phyloP scores from a whole-genome alignment of 208 protist genomes.

The Trypanosoma congolense region DNA sequence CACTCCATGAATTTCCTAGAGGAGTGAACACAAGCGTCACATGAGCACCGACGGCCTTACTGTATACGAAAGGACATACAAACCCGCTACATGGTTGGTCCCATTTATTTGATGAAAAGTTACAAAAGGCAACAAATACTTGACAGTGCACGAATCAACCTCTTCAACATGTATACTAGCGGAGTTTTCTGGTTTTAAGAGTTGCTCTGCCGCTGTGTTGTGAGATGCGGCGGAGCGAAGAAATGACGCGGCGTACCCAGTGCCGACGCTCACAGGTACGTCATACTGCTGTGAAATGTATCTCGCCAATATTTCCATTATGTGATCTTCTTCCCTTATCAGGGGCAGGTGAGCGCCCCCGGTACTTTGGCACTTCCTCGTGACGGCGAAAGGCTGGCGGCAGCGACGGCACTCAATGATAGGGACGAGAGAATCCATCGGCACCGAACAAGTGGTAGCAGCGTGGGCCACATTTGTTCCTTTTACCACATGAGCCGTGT shows the following conservation, averaged over 20 bases:
- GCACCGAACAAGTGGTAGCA: not conserved
- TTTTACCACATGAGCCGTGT: constrained; percentile 7
- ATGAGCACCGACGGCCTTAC: constrained; percentile 29
- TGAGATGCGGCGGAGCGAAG: constrained; percentile 5
- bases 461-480: not conserved
- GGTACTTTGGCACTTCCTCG: constrained; percentile 9
- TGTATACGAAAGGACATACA: constrained; percentile 55
- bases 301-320: constrained; percentile 18
- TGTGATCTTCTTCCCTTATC: constrained; percentile 17
- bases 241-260: constrained; percentile 6
- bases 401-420: constrained; percentile 19
- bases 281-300: constrained; percentile 11
- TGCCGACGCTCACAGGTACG: constrained; percentile 1
- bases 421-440: constrained; percentile 18
- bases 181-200: not conserved
- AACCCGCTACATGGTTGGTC: constrained; percentile 18
- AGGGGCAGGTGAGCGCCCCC: constrained; percentile 15
- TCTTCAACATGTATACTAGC: not conserved
- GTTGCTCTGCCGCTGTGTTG: not conserved
- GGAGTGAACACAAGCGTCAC: constrained; percentile 44
- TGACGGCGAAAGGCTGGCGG: constrained; percentile 14
- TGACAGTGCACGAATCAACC: not conserved
- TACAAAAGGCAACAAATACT: constrained; percentile 26
- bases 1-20: constrained; percentile 21
- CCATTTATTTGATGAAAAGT: constrained; percentile 37